Evolutionary conservation across 1,284 basidiomycete genomes (phyloP), one percentile per base, ranked within the genome.

Genomic region (Malassezia globosa): DNA sequence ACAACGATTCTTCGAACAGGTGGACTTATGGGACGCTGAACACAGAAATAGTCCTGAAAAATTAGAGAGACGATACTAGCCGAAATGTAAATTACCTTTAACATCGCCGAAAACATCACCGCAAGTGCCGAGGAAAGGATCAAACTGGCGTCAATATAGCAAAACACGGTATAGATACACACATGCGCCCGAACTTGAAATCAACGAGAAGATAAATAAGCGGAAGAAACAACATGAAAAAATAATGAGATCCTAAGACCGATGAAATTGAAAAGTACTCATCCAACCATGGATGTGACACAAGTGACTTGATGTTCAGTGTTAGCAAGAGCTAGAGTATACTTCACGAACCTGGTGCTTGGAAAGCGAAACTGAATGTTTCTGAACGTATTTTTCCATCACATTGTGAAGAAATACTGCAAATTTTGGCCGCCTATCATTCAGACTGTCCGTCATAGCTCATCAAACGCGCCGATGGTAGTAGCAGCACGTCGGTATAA

Each of bases 191-290:
- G 37, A 81, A 75, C 40, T 82, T 77, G 1, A 76, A 75, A 54
- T 81, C 79, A 1, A 87, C 87, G 61, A 92, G 87, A 78, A 89
- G 95, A 69, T 84, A 92, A 49, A 86, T 77, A 3, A 83, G 76
- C 0, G 92, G 90, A 1, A 96, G 75, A 58, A 85, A 80, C 22
- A 82, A 81, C 80, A 92, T 85, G 76, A 96, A 96, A 75, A 92
- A 95, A 0, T 86, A 90, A 67, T 95, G 90, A 0, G 88, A 73
- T 0, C 74, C 74, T 16, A 94, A 78, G 0, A 86, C 78, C 1
- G 87, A 88, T 0, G 86, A 84, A 69, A 90, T 87, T 51, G 92
- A 82, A 68, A 97, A 95, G 69, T 86, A 95, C 1, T 75, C 76
- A 72, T 97, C 90, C 18, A 87, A 74, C 74, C 78, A 81, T 1